Evolutionary conservation across 1,139 yeast genomes (phyloP).

Genomic region (Yamadazyma kanchanaburiensis): DNA sequence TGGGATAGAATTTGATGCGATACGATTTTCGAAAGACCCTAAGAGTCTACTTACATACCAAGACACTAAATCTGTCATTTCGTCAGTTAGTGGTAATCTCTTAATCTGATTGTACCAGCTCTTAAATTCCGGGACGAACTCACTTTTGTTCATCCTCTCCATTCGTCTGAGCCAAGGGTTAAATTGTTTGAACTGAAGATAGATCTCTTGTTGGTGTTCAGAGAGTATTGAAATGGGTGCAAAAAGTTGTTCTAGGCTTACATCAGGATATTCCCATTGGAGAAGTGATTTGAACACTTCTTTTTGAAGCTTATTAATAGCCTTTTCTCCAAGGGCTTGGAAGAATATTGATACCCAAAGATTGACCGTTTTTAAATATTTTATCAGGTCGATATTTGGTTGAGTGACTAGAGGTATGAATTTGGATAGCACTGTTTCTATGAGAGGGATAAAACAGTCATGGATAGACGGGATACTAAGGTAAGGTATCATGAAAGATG

Average conservation of each 20-base stretch:
- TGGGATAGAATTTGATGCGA: background rate
- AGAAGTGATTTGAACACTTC: slow-evolving; percentile 4
- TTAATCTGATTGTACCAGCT: too few relatives aligned
- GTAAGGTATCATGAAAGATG: too few relatives aligned
- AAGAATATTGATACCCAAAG: slow-evolving; percentile 11
- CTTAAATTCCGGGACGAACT: too few relatives aligned
- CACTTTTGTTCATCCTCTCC: too few relatives aligned
- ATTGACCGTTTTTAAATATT: slow-evolving; percentile 4
- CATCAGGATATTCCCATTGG: background rate
- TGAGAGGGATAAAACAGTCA: too few relatives aligned
- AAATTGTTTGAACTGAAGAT: slow-evolving; percentile 28
- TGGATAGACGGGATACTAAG: too few relatives aligned
- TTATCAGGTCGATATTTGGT: slow-evolving; percentile 8
- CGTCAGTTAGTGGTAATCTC: too few relatives aligned
- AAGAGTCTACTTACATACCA: too few relatives aligned
- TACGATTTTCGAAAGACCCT: background rate
- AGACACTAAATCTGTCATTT: background rate
- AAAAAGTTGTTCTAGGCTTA: background rate
- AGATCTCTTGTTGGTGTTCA: slow-evolving; percentile 4
- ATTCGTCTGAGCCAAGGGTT: slow-evolving; percentile 24
- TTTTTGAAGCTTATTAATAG: slow-evolving; percentile 1
- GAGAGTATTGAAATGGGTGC: background rate
- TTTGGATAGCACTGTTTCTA: background rate
- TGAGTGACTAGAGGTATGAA: slow-evolving; percentile 6
- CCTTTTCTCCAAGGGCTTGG: slow-evolving; percentile 6